phyloP scores from a whole-genome alignment of 2,329 filamentous ascomycete genomes.

The Leptographium galeiforme region DNA sequence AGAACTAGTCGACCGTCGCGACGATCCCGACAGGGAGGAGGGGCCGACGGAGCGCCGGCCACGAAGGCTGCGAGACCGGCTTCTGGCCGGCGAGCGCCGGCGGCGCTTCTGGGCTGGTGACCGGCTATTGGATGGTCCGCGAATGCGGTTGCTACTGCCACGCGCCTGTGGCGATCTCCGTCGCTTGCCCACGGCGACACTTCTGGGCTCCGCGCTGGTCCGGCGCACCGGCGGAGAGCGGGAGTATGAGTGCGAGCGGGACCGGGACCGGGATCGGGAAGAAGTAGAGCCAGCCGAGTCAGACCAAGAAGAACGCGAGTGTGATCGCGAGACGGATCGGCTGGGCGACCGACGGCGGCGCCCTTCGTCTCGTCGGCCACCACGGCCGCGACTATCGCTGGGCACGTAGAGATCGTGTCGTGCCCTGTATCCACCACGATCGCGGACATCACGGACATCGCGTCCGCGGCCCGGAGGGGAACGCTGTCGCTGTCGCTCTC shows the following conservation, averaged over 20 bases:
- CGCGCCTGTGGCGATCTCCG: neutral
- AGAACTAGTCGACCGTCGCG: slow-evolving; percentile 18
- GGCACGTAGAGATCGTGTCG: slow-evolving; percentile 40
- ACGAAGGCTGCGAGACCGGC: slow-evolving; percentile 29
- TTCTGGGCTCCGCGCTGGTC: neutral
- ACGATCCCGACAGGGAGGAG: slow-evolving; percentile 23
- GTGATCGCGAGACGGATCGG: slow-evolving; percentile 19
- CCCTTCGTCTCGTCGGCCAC: slow-evolving; percentile 24
- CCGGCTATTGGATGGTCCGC: slow-evolving; percentile 21
- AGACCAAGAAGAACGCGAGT: slow-evolving; percentile 23
- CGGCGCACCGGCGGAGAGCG: slow-evolving; percentile 1
- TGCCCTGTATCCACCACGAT: slow-evolving; percentile 25
- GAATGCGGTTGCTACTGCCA: slow-evolving; percentile 13
- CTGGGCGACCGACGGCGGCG: slow-evolving; percentile 29
- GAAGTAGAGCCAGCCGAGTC: slow-evolving; percentile 11
- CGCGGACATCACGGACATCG: slow-evolving; percentile 23
- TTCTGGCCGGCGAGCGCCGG: slow-evolving; percentile 34
- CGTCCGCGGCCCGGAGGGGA: slow-evolving; percentile 30
- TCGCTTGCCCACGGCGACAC: neutral
- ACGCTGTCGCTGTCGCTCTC: slow-evolving; percentile 29
- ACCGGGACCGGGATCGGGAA: neutral
- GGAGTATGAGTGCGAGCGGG: slow-evolving; percentile 8
- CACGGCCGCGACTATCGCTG: slow-evolving; percentile 26
- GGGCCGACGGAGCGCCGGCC: slow-evolving; percentile 24
- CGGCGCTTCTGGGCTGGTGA: slow-evolving; percentile 36